phyloP scores from a whole-genome alignment of 805 yeast species.

The Tetrapisispora phaffii region DNA sequence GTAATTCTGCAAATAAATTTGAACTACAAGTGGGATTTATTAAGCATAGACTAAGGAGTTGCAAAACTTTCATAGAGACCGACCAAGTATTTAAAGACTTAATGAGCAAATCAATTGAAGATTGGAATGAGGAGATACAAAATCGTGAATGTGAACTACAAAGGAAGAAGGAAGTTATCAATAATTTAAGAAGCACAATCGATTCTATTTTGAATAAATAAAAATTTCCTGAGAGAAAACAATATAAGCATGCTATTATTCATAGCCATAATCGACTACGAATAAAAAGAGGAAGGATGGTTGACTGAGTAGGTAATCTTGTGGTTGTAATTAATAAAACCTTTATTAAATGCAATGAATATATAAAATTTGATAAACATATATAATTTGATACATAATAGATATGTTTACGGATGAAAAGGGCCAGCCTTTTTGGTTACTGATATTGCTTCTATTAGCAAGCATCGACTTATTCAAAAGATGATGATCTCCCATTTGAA shows the following conservation, averaged over 20 bases:
- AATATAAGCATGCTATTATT: not conserved
- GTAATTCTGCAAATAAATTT: conserved; percentile 23
- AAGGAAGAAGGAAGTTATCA: conserved; percentile 15
- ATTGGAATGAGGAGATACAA: conserved; percentile 22
- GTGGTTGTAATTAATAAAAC: not conserved
- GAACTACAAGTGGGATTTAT: conserved; percentile 26
- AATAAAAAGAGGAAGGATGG: too few species aligned
- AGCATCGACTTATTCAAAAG: not conserved
- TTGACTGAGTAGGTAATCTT: not conserved
- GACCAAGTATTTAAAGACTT: conserved; percentile 24
- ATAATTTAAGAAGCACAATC: conserved; percentile 9
- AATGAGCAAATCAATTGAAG: conserved; percentile 19
- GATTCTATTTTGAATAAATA: not conserved
- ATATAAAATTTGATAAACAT: not conserved
- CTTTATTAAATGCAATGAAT: not conserved
- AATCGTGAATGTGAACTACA: conserved; percentile 20
- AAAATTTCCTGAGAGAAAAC: not conserved
- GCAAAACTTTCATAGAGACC: conserved; percentile 21
- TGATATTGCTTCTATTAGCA: not conserved
- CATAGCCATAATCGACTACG: too few species aligned
- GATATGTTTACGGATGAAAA: too few species aligned
- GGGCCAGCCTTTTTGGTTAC: not conserved
- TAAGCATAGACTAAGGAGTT: conserved; percentile 24
- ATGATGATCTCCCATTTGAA: not conserved
- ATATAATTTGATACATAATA: not conserved